Conservation (phyloP, 345 rosid species). For the Lagerstroemia speciosa region DNA sequence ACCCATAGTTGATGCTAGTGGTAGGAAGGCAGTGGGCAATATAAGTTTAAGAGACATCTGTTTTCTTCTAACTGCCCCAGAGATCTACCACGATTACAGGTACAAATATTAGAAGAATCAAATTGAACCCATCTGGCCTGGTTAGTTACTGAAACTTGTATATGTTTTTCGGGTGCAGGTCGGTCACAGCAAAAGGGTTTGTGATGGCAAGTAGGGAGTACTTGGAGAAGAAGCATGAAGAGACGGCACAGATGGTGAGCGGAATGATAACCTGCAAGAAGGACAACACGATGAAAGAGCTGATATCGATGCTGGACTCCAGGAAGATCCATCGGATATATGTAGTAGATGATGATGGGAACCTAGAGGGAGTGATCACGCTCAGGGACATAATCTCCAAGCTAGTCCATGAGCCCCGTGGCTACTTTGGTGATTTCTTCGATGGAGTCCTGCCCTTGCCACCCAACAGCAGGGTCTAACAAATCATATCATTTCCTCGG, state of each 20-base stretch:
- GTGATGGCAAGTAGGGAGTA: slow-evolving; percentile 54
- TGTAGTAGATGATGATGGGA: slow-evolving; percentile 69
- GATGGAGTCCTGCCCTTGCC: slow-evolving; percentile 85
- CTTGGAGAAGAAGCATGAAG: slow-evolving; percentile 49
- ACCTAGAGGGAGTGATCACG: slow-evolving; percentile 87
- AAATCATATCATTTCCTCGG: neutral
- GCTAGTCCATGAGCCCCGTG: slow-evolving; percentile 90
- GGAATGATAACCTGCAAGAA: slow-evolving; percentile 70
- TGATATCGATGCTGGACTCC: slow-evolving; percentile 60
- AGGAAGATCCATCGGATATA: slow-evolving; percentile 71
- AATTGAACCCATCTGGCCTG: neutral
- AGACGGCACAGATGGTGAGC: slow-evolving; percentile 37
- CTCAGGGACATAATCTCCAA: slow-evolving; percentile 82
- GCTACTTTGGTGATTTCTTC: slow-evolving; percentile 96
- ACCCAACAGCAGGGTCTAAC: slow-evolving; percentile 56
- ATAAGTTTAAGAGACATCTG: slow-evolving; percentile 89
- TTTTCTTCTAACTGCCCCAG: slow-evolving; percentile 84
- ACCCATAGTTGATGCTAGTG: slow-evolving; percentile 56
- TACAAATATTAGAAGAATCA: slow-evolving; percentile 3
- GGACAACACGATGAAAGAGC: slow-evolving; percentile 52
- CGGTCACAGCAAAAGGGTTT: slow-evolving; percentile 81
- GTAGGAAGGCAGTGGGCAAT: slow-evolving; percentile 68
- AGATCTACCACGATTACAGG: slow-evolving; percentile 86
- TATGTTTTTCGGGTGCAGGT: slow-evolving; percentile 36
- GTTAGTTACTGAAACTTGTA: neutral